Evolutionary conservation across 2,329 filamentous ascomycete genomes (phyloP).

Genomic region (Penicillium sp.): DNA sequence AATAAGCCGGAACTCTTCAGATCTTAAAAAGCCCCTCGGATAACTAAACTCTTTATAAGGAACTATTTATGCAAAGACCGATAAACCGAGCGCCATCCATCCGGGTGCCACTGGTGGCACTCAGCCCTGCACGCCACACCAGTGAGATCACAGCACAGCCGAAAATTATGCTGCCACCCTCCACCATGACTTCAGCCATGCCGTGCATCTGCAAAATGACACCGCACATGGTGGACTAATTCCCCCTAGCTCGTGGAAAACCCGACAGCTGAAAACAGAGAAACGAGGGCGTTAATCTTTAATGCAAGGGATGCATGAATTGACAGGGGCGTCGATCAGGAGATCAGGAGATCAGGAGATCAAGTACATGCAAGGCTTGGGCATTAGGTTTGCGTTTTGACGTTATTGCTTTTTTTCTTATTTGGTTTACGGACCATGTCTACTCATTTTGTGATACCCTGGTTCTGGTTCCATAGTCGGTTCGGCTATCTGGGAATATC

Average conservation of each 20-base stretch:
- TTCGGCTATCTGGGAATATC: neutral
- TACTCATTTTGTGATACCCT: neutral
- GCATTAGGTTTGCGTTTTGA: constrained; percentile 14
- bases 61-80: neutral
- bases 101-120: constrained; percentile 6
- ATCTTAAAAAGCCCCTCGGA: neutral
- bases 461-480: neutral
- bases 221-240: constrained; percentile 10
- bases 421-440: neutral
- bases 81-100: neutral
- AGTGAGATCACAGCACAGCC: constrained; percentile 18
- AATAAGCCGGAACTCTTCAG: neutral
- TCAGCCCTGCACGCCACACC: constrained; percentile 14
- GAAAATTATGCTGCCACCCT: constrained; percentile 9
- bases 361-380: constrained; percentile 13
- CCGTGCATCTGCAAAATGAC: constrained; percentile 4
- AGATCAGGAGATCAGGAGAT: constrained; percentile 19
- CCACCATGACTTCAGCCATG: neutral
- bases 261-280: constrained; percentile 4
- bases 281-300: constrained; percentile 17
- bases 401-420: constrained; percentile 11
- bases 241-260: constrained; percentile 1
- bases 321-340: constrained; percentile 12
- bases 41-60: neutral
- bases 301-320: constrained; percentile 16